These are phyloP conservation scores for Pseudopithomyces chartarum DNA, from an alignment of 2,329 filamentous ascomycete species.

Conservation along the genomic window DNA sequence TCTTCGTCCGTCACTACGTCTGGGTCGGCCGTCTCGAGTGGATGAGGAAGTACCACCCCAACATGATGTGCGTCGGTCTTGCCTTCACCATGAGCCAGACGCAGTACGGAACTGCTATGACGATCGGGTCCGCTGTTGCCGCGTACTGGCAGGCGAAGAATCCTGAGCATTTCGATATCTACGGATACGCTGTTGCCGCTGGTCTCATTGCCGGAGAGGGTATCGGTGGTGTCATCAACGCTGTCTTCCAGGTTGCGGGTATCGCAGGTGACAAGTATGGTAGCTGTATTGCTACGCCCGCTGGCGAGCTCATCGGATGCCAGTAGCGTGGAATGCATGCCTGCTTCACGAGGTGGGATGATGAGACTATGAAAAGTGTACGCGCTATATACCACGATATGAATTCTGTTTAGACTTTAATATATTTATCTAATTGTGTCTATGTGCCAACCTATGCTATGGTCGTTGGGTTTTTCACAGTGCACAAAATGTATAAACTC, in stretches of 20 bases:
- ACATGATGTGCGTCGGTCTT: slow-evolving; percentile 66
- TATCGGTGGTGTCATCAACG: slow-evolving; percentile 67
- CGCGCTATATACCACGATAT: no score
- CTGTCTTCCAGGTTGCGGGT: slow-evolving; percentile 55
- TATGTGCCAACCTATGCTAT: no score
- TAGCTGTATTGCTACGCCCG: slow-evolving; percentile 35
- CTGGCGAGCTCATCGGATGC: slow-evolving; percentile 17
- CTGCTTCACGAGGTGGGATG: no score
- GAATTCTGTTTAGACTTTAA: background rate
- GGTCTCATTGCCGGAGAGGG: slow-evolving; percentile 68
- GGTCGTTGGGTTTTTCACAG: no score
- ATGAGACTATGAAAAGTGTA: no score
- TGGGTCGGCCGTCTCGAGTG: slow-evolving; percentile 59
- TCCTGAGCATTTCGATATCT: slow-evolving; percentile 60
- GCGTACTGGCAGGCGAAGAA: slow-evolving; percentile 61
- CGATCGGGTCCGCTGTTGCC: slow-evolving; percentile 60
- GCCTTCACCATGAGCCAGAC: slow-evolving; percentile 64
- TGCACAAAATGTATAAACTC: no score
- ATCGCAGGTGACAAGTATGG: slow-evolving; percentile 50
- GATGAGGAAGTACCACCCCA: slow-evolving; percentile 62
- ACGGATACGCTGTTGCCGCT: slow-evolving; percentile 64
- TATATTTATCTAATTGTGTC: background rate
- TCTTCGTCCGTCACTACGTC: slow-evolving; percentile 61
- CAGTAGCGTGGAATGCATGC: background rate
- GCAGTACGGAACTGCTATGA: slow-evolving; percentile 63